Evolutionary conservation across 148 eudicot species (phyloP), one percentile per base, ranked within the genome.

Genomic region (Amaranthus palmeri): DNA sequence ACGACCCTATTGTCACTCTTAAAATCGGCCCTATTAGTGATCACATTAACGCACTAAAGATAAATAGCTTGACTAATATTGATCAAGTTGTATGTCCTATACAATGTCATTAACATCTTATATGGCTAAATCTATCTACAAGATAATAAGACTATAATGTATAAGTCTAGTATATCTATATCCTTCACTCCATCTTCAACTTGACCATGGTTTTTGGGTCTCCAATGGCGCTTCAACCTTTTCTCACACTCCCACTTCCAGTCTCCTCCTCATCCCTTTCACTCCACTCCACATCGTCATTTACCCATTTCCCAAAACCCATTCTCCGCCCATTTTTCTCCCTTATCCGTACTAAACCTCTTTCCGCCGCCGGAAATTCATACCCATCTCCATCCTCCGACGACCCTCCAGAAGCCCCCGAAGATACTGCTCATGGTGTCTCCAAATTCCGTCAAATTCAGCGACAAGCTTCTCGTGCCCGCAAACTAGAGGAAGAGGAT

Each of bases 361-460:
- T 76, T 17, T 62, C 78, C 36, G 83, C 85, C 71, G 82, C 83
- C 74, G 86, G 86, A 0, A 87, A 78, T 43, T 84, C 54, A 83
- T 81, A 88, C 83, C 97, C 96, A 0, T 71, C 76, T 71, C 93
- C 97, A 0, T 51, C 89, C 12, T 90, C 85, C 76, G 90, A 89
- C 17, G 98, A 95, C 82, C 98, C 98, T 0, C 97, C 98, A 0
- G 98, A 95, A 81, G 96, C 96, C 44, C 82, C 91, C 2, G 98
- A 95, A 59, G 98, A 95, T 76, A 79, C 97, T 11, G 81, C 88
- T 62, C 97, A 93, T 74, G 98, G 98, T 13, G 90, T 93, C 68
- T 84, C 89, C 67, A 90, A 85, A 67, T 91, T 85, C 89, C 81
- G 83, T 67, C 98, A 95, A 72, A 88, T 95, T 61, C 70, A 73